phyloP scores from a whole-genome alignment of 2,329 filamentous ascomycete species.

The Talaromyces pinophilus region DNA sequence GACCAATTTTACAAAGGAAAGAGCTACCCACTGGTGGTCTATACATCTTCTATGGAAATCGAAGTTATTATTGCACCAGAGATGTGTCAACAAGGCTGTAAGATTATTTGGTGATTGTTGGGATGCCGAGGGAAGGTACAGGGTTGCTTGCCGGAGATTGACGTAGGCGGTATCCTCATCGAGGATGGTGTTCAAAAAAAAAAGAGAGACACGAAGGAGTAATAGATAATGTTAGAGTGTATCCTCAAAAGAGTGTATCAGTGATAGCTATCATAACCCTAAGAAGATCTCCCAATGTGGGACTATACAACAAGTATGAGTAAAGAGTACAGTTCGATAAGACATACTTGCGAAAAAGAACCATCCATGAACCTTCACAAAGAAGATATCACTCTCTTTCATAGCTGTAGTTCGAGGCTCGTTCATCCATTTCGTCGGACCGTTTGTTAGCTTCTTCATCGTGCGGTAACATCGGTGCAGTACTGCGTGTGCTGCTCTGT shows the following conservation, averaged over 20 bases:
- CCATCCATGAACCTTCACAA: not conserved
- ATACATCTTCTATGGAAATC: too few species aligned
- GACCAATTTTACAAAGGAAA: too few species aligned
- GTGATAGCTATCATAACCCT: not conserved
- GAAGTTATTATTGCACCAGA: too few species aligned
- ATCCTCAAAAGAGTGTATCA: not conserved
- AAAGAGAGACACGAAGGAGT: not conserved
- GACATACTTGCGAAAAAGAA: not conserved
- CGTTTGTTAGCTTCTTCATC: constrained; percentile 10
- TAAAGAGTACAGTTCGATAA: not conserved
- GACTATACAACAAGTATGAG: not conserved
- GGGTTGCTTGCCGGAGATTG: not conserved
- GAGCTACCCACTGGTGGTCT: too few species aligned
- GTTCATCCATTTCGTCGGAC: not conserved
- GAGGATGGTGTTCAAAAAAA: not conserved
- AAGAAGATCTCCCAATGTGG: not conserved
- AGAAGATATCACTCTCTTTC: not conserved
- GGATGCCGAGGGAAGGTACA: not conserved
- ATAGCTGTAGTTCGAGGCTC: not conserved
- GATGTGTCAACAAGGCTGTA: too few species aligned
- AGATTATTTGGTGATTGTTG: too few species aligned
- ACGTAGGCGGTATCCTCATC: not conserved
- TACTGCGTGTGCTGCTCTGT: constrained; percentile 22
- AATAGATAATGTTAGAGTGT: not conserved
- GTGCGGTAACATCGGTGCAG: constrained; percentile 10